Evolutionary conservation across 345 rosid species (phyloP), one percentile per base, ranked within the genome.

Genomic region (Iberis pinnata): DNA sequence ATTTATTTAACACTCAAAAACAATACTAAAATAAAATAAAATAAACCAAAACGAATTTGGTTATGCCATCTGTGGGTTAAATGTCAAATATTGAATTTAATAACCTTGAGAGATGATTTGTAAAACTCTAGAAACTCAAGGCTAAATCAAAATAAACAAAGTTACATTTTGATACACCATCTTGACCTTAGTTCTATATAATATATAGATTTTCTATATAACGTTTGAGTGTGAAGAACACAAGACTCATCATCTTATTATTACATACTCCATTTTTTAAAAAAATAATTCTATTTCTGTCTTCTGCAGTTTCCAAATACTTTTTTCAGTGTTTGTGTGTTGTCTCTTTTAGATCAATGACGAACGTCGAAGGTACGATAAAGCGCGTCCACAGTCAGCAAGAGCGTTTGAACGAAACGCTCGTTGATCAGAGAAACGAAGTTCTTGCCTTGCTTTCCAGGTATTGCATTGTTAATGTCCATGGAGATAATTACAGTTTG

Each of bases 331-430:
- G 12, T 48, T 19, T 58, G 19, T 39, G 53, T 4, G 35, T 66
- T 31, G 16, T 67, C 32, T 20, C 60, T 16, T 47, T 50, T 37
- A 42, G 46, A 69, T 65, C 80, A 70, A 86, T 86, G 95, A 65
- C 78, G 10, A 63, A 63, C 43, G 69, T 33, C 11, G 78, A 73
- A 7, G 75, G 76, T 38, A 45, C 48, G 33, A 52, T 86, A 58
- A 83, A 92, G 41, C 84, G 92, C 38, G 79, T 70, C 18, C 88
- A 79, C 65, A 81, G 89, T 71, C 76, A 83, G 37, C 80, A 85
- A 41, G 89, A 81, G 68, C 97, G 88, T 54, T 67, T 89, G 73
- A 80, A 79, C 18, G 79, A 77, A 50, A 83, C 97, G 32, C 88
- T 89, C 4, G 52, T 63, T 44, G 62, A 70, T 59, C 74, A 83